phyloP scores from a whole-genome alignment of 805 yeast genomes.

The Suhomyces vadensis region DNA sequence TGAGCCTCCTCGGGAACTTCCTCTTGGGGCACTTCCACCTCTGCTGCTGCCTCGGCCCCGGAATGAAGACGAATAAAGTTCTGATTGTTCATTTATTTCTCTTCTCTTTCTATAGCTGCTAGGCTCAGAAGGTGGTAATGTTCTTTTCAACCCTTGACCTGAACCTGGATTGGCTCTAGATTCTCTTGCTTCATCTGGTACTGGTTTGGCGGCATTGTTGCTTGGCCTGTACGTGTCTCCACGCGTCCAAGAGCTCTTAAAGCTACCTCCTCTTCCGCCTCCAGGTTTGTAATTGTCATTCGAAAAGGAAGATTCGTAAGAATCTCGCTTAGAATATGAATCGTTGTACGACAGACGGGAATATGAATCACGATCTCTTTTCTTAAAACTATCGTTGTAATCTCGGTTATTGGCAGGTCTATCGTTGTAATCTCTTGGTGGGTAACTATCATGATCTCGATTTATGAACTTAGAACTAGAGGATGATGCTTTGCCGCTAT shows the following conservation, averaged over 20 bases:
- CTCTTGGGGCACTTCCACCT: slow-evolving; percentile 3
- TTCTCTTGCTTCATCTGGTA: neutral
- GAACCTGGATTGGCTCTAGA: neutral
- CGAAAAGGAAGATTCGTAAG: neutral
- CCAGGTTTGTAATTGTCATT: slow-evolving; percentile 12
- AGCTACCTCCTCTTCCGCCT: slow-evolving; percentile 23
- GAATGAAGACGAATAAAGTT: neutral
- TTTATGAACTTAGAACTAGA: neutral
- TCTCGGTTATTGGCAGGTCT: neutral
- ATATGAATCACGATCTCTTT: slow-evolving; percentile 1
- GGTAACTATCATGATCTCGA: slow-evolving; percentile 1
- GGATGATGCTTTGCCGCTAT: slow-evolving; percentile 5
- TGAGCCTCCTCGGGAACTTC: neutral
- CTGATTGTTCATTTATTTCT: slow-evolving; percentile 5
- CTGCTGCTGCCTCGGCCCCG: slow-evolving; percentile 3
- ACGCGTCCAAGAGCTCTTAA: slow-evolving; percentile 25
- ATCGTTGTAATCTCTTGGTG: neutral
- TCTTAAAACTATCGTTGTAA: neutral
- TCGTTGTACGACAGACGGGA: neutral
- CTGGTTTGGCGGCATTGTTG: neutral
- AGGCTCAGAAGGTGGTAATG: slow-evolving; percentile 13
- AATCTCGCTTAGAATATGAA: neutral
- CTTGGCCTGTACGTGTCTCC: slow-evolving; percentile 12
- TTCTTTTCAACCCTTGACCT: slow-evolving; percentile 9
- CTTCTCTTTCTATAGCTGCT: slow-evolving; percentile 11